These are phyloP conservation scores for Albugo candida DNA, from an alignment of 352 stramenopile genomes.

Conservation along the genomic window DNA sequence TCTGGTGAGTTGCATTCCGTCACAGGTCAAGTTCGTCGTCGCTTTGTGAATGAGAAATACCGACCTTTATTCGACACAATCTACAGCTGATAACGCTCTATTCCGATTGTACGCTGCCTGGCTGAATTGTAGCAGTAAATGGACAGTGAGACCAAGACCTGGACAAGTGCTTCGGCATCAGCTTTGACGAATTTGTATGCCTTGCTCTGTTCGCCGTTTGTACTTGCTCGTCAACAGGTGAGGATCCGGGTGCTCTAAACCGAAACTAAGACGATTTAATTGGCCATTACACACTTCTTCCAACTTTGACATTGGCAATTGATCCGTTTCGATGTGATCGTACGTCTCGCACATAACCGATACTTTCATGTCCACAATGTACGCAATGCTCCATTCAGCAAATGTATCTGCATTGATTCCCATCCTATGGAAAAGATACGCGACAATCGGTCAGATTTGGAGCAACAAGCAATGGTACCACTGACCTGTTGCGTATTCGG, in stretches of 20 bases:
- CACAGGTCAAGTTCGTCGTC: slow-evolving; percentile 32
- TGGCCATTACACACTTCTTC: slow-evolving; percentile 28
- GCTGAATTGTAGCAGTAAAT: too few relatives aligned
- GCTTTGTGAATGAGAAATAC: slow-evolving; percentile 47
- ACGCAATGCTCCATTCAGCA: slow-evolving; percentile 39
- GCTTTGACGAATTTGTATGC: slow-evolving; percentile 69
- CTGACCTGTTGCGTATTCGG: slow-evolving; percentile 39
- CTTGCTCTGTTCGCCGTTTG: slow-evolving; percentile 44
- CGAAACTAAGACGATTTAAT: slow-evolving; percentile 10
- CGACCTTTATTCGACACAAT: slow-evolving; percentile 50
- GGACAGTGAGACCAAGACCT: too few relatives aligned
- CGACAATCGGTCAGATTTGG: slow-evolving; percentile 2
- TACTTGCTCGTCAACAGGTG: slow-evolving; percentile 16
- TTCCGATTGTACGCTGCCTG: too few relatives aligned
- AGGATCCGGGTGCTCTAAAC: slow-evolving; percentile 52
- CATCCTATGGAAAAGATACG: slow-evolving; percentile 19
- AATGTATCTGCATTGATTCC: slow-evolving; percentile 47
- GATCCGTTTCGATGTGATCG: slow-evolving; percentile 38
- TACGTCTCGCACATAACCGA: slow-evolving; percentile 29
- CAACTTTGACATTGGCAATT: slow-evolving; percentile 34
- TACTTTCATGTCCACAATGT: slow-evolving; percentile 61
- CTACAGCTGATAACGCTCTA: slow-evolving; percentile 36
- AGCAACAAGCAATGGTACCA: neutral
- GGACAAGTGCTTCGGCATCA: too few relatives aligned
- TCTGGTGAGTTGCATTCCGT: slow-evolving; percentile 46